Evolutionary conservation across 1,284 basidiomycete species (phyloP).

Genomic region (Meira miltonrushii): DNA sequence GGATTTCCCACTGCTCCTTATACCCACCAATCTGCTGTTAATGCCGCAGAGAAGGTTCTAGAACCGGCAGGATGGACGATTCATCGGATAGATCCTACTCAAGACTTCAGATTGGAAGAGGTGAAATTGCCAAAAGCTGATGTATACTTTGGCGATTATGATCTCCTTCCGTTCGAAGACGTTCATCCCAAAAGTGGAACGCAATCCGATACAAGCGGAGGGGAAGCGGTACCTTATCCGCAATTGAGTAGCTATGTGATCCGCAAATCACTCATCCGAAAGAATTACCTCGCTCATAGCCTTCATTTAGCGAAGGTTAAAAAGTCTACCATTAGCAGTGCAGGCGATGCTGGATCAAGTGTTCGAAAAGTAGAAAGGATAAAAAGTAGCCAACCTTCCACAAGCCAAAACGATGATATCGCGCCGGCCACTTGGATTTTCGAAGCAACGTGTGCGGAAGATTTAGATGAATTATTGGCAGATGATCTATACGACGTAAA

Average conservation of each 20-base stretch:
- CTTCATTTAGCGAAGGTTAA: slow-evolving; percentile 56
- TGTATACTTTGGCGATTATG: slow-evolving; percentile 47
- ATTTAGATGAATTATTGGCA: slow-evolving; percentile 85
- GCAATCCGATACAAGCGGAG: not conserved
- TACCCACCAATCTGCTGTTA: slow-evolving; percentile 35
- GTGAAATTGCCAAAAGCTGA: slow-evolving; percentile 10
- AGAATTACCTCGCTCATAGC: slow-evolving; percentile 80
- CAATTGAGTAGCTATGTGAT: slow-evolving; percentile 82
- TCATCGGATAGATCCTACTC: no score
- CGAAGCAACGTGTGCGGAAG: slow-evolving; percentile 85
- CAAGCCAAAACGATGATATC: slow-evolving; percentile 1
- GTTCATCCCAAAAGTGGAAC: slow-evolving; percentile 18
- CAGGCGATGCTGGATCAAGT: not conserved
- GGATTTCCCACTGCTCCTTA: slow-evolving; percentile 46
- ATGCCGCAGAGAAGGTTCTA: slow-evolving; percentile 27
- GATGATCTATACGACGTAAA: slow-evolving; percentile 90
- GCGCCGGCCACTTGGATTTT: slow-evolving; percentile 79
- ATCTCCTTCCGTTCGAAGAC: slow-evolving; percentile 43
- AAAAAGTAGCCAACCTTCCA: not conserved
- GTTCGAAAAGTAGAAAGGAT: not conserved
- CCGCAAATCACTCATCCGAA: slow-evolving; percentile 87
- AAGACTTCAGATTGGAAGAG: slow-evolving; percentile 9
- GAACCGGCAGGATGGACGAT: slow-evolving; percentile 27
- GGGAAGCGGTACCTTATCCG: not conserved
- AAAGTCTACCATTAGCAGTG: not conserved